Base-by-base conservation (phyloP, 345 rosid genomes). In the Excoecaria agallocha region DNA sequence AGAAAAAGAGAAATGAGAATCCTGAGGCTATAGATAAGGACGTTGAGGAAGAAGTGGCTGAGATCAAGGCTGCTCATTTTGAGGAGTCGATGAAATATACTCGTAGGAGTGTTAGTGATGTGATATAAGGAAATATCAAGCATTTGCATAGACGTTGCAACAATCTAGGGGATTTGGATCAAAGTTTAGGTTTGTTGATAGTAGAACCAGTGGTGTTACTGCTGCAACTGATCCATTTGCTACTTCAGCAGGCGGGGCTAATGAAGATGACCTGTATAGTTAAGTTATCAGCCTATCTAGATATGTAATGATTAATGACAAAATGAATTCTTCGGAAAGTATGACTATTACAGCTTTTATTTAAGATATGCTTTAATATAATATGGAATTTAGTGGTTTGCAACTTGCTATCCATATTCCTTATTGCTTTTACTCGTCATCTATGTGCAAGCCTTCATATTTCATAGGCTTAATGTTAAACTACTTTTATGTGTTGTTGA, bases 1-100 rank as follows among this genome's bases (percentile, higher is more conserved):
- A 84, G 79, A 84, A 64, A 59, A 80, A 70, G 60, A 75, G 71
- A 39, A 52, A 73, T 0, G 86, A 78, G 43, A 78, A 82, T 72
- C 87, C 83, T 0, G 84, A 86, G 72, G 85, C 84, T 4, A 86
- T 86, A 84, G 89, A 84, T 30, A 91, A 90, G 77, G 90, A 89
- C 24, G 76, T 30, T 9, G 91, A 86, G 15, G 91, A 86, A 0
- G 91, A 86, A 72, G 78, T 83, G 55, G 57, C 86, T 3, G 84
- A 86, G 82, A 86, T 86, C 48, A 86, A 82, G 77, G 84, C 86
- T 22, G 87, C 84, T 37, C 89, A 84, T 39, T 86, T 86, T 15
- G 84, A 82, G 74, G 85, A 86, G 78, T 86, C 87, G 3, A 86
- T 86, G 89, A 86, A 86, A 74, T 86, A 61, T 74, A 86, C 86